A percentile compares a stretch with the other conserved stretches of the same genome.
These are phyloP conservation scores for Calocera cornea DNA, from an alignment of 768 basidiomycete genomes.

Conservation along the genomic window DNA sequence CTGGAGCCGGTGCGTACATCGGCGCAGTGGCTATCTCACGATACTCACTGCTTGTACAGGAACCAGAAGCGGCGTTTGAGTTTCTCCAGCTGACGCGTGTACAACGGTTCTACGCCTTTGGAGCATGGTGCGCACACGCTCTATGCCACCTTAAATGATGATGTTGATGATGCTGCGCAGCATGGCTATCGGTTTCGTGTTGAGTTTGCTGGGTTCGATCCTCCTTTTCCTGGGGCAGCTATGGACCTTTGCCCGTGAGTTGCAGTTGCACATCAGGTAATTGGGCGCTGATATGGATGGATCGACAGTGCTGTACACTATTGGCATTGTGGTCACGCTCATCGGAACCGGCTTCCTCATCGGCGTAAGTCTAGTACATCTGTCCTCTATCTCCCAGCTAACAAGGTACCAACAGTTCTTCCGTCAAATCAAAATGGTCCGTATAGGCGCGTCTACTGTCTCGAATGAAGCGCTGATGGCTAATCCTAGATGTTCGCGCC, in stretches of 20 bases:
- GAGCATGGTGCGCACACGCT: constrained; percentile 47
- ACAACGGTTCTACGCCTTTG: constrained; percentile 75
- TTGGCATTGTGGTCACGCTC: constrained; percentile 72
- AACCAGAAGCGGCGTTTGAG: constrained; percentile 62
- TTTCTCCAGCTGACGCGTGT: constrained; percentile 64
- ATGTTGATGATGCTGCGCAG: constrained; percentile 28
- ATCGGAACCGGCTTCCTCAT: constrained; percentile 84
- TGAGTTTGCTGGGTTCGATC: constrained; percentile 68
- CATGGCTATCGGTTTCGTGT: constrained; percentile 55
- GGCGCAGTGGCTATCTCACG: not conserved
- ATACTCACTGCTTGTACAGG: not conserved
- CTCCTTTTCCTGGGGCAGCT: constrained; percentile 61
- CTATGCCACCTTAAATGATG: not conserved
- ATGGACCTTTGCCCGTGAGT: constrained; percentile 61
- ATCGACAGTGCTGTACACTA: constrained; percentile 54
- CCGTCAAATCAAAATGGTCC: constrained; percentile 68
- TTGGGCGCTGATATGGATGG: not conserved
- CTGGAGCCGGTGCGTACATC: not conserved
- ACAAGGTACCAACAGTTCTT: constrained; percentile 37
- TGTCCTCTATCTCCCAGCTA: not conserved
- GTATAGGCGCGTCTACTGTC: constrained; percentile 12
- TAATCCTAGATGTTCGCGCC: constrained; percentile 79
- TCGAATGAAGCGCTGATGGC: not conserved
- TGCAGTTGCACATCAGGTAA: constrained; percentile 9
- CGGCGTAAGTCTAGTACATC: constrained; percentile 43